These are phyloP conservation scores for Kockovaella imperatae DNA, from an alignment of 768 basidiomycete species.

Conservation along the genomic window DNA sequence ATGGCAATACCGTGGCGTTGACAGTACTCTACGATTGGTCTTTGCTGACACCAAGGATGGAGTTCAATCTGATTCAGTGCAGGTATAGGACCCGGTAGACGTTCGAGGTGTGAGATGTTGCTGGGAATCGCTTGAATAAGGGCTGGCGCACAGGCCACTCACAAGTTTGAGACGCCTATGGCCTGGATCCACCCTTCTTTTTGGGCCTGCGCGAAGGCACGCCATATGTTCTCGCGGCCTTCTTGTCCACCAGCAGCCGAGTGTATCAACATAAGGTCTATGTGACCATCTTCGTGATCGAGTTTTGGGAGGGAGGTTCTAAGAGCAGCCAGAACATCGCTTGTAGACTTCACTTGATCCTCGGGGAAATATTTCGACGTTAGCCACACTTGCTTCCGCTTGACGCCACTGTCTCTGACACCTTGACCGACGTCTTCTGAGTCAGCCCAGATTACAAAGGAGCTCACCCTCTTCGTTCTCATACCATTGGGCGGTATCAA, in stretches of 20 bases:
- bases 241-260: constrained; percentile 38
- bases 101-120: constrained; percentile 39
- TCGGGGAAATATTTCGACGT: constrained; percentile 33
- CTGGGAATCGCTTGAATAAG: too few relatives aligned
- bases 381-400: constrained; percentile 23
- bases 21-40: constrained; percentile 69
- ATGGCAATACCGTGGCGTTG: constrained; percentile 52
- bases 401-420: constrained; percentile 13
- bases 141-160: too few relatives aligned
- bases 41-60: constrained; percentile 62
- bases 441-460: neutral
- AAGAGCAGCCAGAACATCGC: neutral
- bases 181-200: constrained; percentile 38
- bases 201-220: constrained; percentile 25
- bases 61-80: constrained; percentile 43
- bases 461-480: constrained; percentile 34
- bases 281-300: constrained; percentile 18
- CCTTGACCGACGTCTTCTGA: constrained; percentile 7
- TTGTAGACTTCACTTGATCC: constrained; percentile 1
- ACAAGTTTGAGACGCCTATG: constrained; percentile 44
- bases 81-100: constrained; percentile 28
- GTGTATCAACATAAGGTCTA: constrained; percentile 41
- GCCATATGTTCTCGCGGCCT: constrained; percentile 36
- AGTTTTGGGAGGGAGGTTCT: neutral
- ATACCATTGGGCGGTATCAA: constrained; percentile 27